Conservation (phyloP, 1,139 yeast species). For the Lodderomyces margitis region DNA sequence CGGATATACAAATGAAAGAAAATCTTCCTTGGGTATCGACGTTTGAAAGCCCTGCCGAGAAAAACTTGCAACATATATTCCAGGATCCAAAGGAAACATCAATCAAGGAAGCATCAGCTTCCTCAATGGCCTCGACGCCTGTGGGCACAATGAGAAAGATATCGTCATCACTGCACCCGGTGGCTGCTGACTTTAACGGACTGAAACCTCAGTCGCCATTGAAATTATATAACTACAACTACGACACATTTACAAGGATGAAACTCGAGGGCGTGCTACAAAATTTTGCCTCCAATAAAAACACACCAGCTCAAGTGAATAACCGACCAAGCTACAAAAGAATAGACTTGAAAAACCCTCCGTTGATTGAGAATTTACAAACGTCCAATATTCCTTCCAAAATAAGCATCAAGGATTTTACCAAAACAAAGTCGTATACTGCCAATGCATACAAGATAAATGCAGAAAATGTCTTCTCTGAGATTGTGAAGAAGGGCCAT, state of each 20-base stretch:
- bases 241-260: constrained; percentile 44
- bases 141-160: constrained; percentile 9
- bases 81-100: constrained; percentile 16
- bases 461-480: constrained; percentile 41
- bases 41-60: constrained; percentile 26
- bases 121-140: constrained; percentile 41
- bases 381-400: constrained; percentile 15
- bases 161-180: not conserved
- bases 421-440: constrained; percentile 31
- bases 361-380: constrained; percentile 7
- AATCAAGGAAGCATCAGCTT: constrained; percentile 23
- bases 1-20: constrained; percentile 20
- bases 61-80: constrained; percentile 35
- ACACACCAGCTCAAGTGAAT: constrained; percentile 14
- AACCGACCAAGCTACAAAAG: not conserved
- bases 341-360: constrained; percentile 3
- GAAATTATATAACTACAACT: constrained; percentile 37
- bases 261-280: constrained; percentile 32
- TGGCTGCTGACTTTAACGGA: not conserved
- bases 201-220: constrained; percentile 30
- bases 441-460: constrained; percentile 38
- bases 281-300: constrained; percentile 19
- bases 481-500: constrained; percentile 37
- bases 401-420: constrained; percentile 35
- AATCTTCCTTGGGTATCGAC: constrained; percentile 43